These are phyloP conservation scores for Trichomonas vaginalis DNA, from an alignment of 208 protist genomes.

Conservation along the genomic window DNA sequence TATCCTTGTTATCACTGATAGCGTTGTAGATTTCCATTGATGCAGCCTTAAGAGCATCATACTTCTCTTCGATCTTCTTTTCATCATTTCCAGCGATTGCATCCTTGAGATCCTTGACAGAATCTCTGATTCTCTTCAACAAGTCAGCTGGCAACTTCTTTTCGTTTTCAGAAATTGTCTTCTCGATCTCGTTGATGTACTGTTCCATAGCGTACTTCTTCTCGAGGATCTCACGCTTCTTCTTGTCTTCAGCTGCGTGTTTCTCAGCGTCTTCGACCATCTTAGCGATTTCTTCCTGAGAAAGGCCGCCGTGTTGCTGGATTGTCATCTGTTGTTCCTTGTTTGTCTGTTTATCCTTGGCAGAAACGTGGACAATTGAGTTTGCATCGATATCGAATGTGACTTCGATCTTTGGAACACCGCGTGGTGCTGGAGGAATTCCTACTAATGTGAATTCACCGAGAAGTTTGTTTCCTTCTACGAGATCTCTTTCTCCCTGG, in stretches of 20 bases:
- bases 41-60: neutral
- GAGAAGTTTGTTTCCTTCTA: constrained; percentile 62
- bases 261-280: constrained; percentile 57
- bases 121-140: neutral
- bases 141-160: neutral
- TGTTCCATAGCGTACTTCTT: constrained; percentile 35
- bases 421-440: constrained; percentile 54
- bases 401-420: constrained; percentile 63
- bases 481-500: constrained; percentile 69
- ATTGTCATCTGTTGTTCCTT: constrained; percentile 56
- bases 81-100: neutral
- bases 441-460: constrained; percentile 58
- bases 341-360: constrained; percentile 58
- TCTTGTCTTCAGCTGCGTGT: constrained; percentile 33
- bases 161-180: neutral
- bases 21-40: constrained; percentile 9
- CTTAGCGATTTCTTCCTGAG: constrained; percentile 50
- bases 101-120: neutral
- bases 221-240: constrained; percentile 33
- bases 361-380: constrained; percentile 64
- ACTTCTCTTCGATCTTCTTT: neutral
- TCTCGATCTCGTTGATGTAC: neutral
- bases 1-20: neutral
- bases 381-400: constrained; percentile 71
- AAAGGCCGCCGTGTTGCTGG: constrained; percentile 51